Evolutionary conservation across 2,329 filamentous ascomycete genomes (phyloP).

Genomic region (Paecilomyces formosus): DNA sequence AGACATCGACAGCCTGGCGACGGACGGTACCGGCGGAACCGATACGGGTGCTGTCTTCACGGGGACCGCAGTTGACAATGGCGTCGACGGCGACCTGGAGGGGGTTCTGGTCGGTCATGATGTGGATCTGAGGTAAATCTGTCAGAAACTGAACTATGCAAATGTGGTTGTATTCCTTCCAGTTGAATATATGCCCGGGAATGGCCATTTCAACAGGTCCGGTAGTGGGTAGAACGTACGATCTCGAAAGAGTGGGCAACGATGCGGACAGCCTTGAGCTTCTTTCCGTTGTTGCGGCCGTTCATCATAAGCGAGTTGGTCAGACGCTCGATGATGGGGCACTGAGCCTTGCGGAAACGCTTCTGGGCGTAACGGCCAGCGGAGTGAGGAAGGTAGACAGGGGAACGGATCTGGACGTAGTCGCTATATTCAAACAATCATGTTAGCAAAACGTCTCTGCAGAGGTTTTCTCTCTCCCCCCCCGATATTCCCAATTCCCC

Average conservation of each 20-base stretch:
- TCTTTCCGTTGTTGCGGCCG: slow-evolving; percentile 99
- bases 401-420: slow-evolving; percentile 98
- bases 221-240: slow-evolving; percentile 53
- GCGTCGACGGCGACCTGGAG: slow-evolving; percentile 99
- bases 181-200: neutral
- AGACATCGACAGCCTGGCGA: slow-evolving; percentile 99
- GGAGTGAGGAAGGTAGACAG: slow-evolving; percentile 98
- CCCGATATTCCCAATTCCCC: neutral
- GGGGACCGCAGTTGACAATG: slow-evolving; percentile 99
- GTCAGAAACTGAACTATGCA: slow-evolving; percentile 8
- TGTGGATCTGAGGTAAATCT: slow-evolving; percentile 70
- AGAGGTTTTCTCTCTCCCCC: neutral
- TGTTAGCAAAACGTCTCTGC: slow-evolving; percentile 21
- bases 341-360: slow-evolving; percentile 99
- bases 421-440: slow-evolving; percentile 56
- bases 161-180: neutral
- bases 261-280: slow-evolving; percentile 99
- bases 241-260: slow-evolving; percentile 99
- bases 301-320: slow-evolving; percentile 99
- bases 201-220: neutral
- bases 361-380: slow-evolving; percentile 98
- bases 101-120: slow-evolving; percentile 99
- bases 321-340: slow-evolving; percentile 99
- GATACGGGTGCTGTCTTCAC: slow-evolving; percentile 99
- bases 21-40: slow-evolving; percentile 99